Evolutionary conservation across 2,329 filamentous ascomycete genomes (phyloP).

Genomic region (Juglanconis oblonga): DNA sequence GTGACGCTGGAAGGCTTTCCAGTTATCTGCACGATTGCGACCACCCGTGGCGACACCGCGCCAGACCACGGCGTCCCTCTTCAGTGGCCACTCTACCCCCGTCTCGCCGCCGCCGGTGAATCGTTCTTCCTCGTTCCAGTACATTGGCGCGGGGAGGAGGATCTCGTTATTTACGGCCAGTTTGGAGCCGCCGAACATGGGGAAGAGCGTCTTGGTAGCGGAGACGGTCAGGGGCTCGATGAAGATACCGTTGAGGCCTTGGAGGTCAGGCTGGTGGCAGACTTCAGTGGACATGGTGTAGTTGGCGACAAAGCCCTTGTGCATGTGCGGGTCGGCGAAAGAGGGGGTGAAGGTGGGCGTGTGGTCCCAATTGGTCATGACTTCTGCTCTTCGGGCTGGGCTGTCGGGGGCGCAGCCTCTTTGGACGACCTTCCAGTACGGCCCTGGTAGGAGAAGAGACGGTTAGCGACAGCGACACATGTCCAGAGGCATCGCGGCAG

Average conservation of each 20-base stretch:
- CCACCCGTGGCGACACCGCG: slow-evolving; percentile 67
- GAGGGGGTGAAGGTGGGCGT: slow-evolving; percentile 44
- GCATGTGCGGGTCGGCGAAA: slow-evolving; percentile 46
- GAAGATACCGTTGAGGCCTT: slow-evolving; percentile 62
- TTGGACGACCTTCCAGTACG: slow-evolving; percentile 56
- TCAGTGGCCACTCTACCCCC: slow-evolving; percentile 57
- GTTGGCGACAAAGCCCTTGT: slow-evolving; percentile 59
- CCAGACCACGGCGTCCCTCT: slow-evolving; percentile 56
- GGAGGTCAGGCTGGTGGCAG: slow-evolving; percentile 64
- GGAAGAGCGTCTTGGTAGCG: slow-evolving; percentile 56
- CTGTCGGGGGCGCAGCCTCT: slow-evolving; percentile 63
- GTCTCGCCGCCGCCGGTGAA: slow-evolving; percentile 57
- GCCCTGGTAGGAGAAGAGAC: slow-evolving; percentile 30
- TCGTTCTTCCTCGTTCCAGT: slow-evolving; percentile 61
- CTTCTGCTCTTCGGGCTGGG: slow-evolving; percentile 48
- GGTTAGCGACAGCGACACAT: background rate
- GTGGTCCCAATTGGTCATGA: slow-evolving; percentile 42
- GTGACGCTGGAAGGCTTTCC: slow-evolving; percentile 72
- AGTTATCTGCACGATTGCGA: slow-evolving; percentile 56
- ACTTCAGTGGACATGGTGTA: slow-evolving; percentile 59
- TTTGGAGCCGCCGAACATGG: slow-evolving; percentile 68
- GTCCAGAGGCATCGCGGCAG: background rate
- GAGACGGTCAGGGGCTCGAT: slow-evolving; percentile 57
- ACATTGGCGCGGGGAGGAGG: slow-evolving; percentile 66
- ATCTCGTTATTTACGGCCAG: slow-evolving; percentile 69